Percentiles rank a stretch among this genome's conserved stretches.
These are phyloP conservation scores for Ricinus communis DNA, from an alignment of 345 rosid species.

Conservation along the genomic window DNA sequence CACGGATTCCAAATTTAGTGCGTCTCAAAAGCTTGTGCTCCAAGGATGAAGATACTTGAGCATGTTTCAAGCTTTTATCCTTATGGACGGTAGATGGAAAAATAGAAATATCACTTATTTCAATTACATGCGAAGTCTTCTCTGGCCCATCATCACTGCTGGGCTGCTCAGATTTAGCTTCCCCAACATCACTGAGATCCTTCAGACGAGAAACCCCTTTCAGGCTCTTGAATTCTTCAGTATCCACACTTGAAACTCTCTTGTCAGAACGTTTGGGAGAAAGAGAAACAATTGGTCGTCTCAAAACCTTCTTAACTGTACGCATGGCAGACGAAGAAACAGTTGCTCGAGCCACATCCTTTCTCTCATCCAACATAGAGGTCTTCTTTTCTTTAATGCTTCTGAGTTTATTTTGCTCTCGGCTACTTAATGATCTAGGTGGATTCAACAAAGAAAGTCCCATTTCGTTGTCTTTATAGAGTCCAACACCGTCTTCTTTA, in stretches of 20 bases:
- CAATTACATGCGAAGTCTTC: conserved; percentile 3
- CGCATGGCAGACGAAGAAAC: conserved; percentile 3
- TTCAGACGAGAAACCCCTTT: conserved; percentile 2
- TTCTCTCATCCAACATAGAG: conserved; percentile 24
- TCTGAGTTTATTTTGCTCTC: conserved; percentile 22
- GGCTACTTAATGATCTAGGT: conserved; percentile 19
- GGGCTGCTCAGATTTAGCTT: conserved; percentile 1
- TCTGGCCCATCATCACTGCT: background rate
- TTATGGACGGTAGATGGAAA: background rate
- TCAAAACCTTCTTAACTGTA: conserved; percentile 11
- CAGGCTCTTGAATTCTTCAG: conserved; percentile 18
- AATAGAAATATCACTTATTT: background rate
- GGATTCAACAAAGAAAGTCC: conserved; percentile 8
- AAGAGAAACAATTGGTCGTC: conserved; percentile 8
- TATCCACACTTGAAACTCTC: conserved; percentile 1
- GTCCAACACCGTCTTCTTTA: conserved; percentile 9
- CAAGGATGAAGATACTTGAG: conserved; percentile 12
- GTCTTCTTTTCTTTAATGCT: conserved; percentile 20
- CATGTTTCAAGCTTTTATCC: conserved; percentile 6
- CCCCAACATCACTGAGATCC: conserved; percentile 15
- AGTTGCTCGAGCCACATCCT: conserved; percentile 6
- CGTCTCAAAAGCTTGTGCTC: conserved; percentile 26
- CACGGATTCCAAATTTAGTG: conserved; percentile 20
- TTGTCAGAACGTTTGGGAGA: conserved; percentile 9
- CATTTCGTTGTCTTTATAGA: conserved; percentile 14